These are phyloP conservation scores for Candida saitoana DNA, from an alignment of 805 yeast genomes.

Conservation along the genomic window DNA sequence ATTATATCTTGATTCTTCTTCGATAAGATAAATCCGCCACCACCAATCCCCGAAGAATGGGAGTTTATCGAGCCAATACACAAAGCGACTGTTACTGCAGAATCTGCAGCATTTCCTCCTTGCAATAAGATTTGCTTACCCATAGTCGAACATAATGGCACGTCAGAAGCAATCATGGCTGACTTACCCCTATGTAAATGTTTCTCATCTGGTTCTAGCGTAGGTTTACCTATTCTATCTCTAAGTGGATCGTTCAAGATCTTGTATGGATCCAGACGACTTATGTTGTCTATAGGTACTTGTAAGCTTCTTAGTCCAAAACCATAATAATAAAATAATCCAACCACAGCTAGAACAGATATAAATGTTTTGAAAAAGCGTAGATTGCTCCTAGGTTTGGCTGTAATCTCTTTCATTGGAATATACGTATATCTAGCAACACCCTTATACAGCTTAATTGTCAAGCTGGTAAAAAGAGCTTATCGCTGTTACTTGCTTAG, in stretches of 20 bases:
- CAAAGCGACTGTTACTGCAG: constrained; percentile 81
- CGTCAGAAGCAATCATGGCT: constrained; percentile 70
- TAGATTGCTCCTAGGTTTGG: neutral
- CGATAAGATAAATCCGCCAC: constrained; percentile 72
- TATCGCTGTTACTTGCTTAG: neutral
- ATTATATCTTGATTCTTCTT: constrained; percentile 38
- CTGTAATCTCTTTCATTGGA: neutral
- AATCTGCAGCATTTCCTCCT: constrained; percentile 89
- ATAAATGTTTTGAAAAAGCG: neutral
- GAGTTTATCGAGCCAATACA: constrained; percentile 84
- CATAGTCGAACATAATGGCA: constrained; percentile 57
- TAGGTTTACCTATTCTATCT: constrained; percentile 29
- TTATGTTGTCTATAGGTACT: neutral
- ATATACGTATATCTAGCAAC: no score
- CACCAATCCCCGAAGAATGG: constrained; percentile 88
- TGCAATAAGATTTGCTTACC: constrained; percentile 51
- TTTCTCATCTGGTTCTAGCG: constrained; percentile 38
- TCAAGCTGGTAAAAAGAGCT: neutral
- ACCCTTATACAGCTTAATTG: no score
- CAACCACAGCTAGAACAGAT: neutral
- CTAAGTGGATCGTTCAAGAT: constrained; percentile 13
- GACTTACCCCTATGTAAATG: constrained; percentile 37
- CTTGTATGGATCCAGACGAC: constrained; percentile 1
- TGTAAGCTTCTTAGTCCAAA: neutral
- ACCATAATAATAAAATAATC: neutral